Base-by-base conservation (phyloP, 495 filamentous ascomycete species). In the Lichina pygmaea region DNA sequence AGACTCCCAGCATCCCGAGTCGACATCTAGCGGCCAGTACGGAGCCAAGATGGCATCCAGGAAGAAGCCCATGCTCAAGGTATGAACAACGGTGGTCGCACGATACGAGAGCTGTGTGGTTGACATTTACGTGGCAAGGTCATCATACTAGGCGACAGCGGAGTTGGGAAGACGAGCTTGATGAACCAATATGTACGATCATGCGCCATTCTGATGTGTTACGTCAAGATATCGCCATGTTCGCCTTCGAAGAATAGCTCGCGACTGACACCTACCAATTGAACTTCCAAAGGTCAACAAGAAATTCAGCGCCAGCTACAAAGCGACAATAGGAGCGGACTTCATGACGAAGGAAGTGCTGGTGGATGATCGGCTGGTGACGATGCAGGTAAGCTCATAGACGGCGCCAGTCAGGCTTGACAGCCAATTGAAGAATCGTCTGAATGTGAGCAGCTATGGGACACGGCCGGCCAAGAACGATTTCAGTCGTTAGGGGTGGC, bases 181-280 rank as follows among this genome's bases (percentile, higher is more conserved):
- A 95, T 99, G 89, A 99, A 95, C 65, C 89, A 99, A 95, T 99
- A 95, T 77, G 89, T 95, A 73, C 55, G 81, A 7, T 41, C 24
- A 33, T 43, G 24, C 34, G 9, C 40, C 16, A 45, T 8, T 9
- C 7, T 8, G 16, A 13, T 44, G 9, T 2, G 17, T 33, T 46
- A 2, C 44, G 17, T 34, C 37, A 30, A 24, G 24, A 24, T 24
- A 1, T 24, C 10, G 17, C 12, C 12, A 44, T 13, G 12, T 12
- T 31, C 2, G 2, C 2, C 3, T 7, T 42, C 30, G 13, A 38
- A 33, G 15, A 31, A 43, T 10, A 16, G 10, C 10, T 34, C 38
- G 32, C 6, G 32, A 6, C 37, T 33, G 16, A 38, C 7, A 15
- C 13, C 32, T 12, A 36, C 15, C 12, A 45, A 44, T 44, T 34